Evolutionary conservation across 495 filamentous ascomycete genomes (phyloP).

Genomic region (Aspergillus conjunctus): DNA sequence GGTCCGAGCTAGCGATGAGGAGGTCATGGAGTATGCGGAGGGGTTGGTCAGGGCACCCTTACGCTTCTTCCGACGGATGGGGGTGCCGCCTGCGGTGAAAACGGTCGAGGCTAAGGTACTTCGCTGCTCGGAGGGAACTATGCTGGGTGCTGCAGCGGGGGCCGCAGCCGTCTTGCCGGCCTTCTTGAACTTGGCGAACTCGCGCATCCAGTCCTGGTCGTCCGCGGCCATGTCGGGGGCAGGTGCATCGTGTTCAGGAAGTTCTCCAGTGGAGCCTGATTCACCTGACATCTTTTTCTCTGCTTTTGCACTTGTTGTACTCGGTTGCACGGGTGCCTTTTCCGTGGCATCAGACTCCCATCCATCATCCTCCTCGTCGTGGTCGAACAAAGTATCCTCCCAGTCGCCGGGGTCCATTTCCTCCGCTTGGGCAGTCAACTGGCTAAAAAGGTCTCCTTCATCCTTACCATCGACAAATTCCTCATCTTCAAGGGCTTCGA

Average conservation of each 20-base stretch:
- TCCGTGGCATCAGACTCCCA: constrained; percentile 96
- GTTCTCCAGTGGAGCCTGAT: constrained; percentile 34
- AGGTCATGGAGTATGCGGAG: constrained; percentile 95
- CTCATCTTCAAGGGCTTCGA: constrained; percentile 95
- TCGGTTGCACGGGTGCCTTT: constrained; percentile 57
- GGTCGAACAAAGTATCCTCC: constrained; percentile 60
- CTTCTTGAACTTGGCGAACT: constrained; percentile 89
- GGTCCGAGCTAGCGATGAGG: constrained; percentile 82
- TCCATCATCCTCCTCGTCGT: constrained; percentile 70
- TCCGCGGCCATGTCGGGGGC: constrained; percentile 47
- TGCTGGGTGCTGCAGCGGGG: constrained; percentile 40
- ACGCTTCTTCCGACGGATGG: constrained; percentile 80
- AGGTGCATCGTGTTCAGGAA: constrained; percentile 48
- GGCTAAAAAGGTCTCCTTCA: constrained; percentile 74
- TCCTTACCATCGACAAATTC: constrained; percentile 88
- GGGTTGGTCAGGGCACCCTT: constrained; percentile 88
- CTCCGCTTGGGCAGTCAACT: constrained; percentile 70
- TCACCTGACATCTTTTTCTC: constrained; percentile 17
- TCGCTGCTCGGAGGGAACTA: constrained; percentile 52
- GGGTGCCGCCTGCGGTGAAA: constrained; percentile 70
- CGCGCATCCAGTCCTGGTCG: constrained; percentile 79
- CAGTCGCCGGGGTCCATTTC: constrained; percentile 74
- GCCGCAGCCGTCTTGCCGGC: constrained; percentile 57
- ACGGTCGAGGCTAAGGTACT: constrained; percentile 69
- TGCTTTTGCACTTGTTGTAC: constrained; percentile 36